Evolutionary conservation across 129 eudicot species (phyloP).

Genomic region (Flaveria sonorensis): DNA sequence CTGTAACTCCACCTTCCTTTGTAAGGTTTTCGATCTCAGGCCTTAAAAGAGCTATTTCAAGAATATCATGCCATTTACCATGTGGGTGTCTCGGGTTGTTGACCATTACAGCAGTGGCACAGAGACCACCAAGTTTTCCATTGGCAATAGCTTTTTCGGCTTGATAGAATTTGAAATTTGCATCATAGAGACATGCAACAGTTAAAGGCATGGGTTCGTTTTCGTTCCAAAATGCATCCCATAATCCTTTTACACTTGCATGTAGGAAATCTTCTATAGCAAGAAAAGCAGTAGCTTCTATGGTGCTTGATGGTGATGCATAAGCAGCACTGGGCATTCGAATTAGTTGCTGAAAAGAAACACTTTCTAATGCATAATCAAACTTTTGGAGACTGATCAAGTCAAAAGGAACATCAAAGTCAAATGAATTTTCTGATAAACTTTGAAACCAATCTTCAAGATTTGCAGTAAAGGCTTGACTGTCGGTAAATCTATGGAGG

Average conservation of each 20-base stretch:
- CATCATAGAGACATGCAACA: conserved; percentile 56
- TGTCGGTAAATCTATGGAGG: conserved; percentile 73
- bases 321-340: conserved; percentile 87
- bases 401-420: conserved; percentile 86
- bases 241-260: conserved; percentile 78
- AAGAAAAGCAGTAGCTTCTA: conserved; percentile 70
- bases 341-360: conserved; percentile 85
- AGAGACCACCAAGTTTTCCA: conserved; percentile 73
- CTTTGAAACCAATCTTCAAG: conserved; percentile 71
- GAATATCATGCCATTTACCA: conserved; percentile 92
- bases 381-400: conserved; percentile 88
- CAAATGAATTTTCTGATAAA: conserved; percentile 43
- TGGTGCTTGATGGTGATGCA: conserved; percentile 68
- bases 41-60: conserved; percentile 72
- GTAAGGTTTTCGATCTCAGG: conserved; percentile 56
- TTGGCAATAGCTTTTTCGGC: conserved; percentile 79
- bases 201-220: conserved; percentile 66
- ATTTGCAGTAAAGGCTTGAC: conserved; percentile 52
- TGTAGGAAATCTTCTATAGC: conserved; percentile 93
- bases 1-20: conserved; percentile 44
- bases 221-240: conserved; percentile 97
- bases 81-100: conserved; percentile 94
- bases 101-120: conserved; percentile 84
- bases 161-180: conserved; percentile 78
- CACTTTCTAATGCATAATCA: conserved; percentile 94